Base-by-base conservation (phyloP, 257 asterid species). In the Hygrophila difformis region DNA sequence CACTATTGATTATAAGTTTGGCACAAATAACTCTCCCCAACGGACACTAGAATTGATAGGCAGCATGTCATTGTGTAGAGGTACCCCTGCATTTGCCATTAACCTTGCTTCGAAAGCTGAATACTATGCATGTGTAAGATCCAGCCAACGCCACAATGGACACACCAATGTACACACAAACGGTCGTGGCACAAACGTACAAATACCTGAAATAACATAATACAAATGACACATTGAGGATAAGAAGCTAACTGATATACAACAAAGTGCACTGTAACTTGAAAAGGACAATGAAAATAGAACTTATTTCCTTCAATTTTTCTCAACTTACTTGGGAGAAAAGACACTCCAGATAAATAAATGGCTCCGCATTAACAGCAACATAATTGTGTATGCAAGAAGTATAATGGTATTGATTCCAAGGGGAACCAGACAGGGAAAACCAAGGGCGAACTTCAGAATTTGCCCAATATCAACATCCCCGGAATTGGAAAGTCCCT, bases 261-360 rank as follows among this genome's bases (percentile, higher is more conserved):
- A 26, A 26, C 4, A 26, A 8, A 26, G 31, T 26, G 31, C 31
- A 26, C 8, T n/a, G n/a, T n/a, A n/a, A n/a, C n/a, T n/a, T n/a
- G n/a, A n/a, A n/a, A n/a, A n/a, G n/a, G n/a, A n/a, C n/a, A n/a
- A n/a, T n/a, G n/a, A n/a, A n/a, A n/a, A n/a, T n/a, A n/a, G n/a
- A n/a, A n/a, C 39, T 20, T 10, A 14, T 29, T 21, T 20, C 16
- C 22, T 8, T 6, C 38, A 3, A 42, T 37, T 9, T 37, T 23
- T n/a, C n/a, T n/a, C 19, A 41, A 59, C 92, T 81, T 76, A 87
- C 97, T 87, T 87, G 3, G 97, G 97, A 42, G 97, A 84, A 56
- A 84, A 87, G 62, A 87, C 97, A 11, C 97, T 87, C 97, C 97
- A 87, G 40, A 87, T 76, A 19, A 87, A 87, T 29, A 84, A 76